phyloP scores from a whole-genome alignment of 1,139 yeast genomes.

The Suhomyces yuchorum region DNA sequence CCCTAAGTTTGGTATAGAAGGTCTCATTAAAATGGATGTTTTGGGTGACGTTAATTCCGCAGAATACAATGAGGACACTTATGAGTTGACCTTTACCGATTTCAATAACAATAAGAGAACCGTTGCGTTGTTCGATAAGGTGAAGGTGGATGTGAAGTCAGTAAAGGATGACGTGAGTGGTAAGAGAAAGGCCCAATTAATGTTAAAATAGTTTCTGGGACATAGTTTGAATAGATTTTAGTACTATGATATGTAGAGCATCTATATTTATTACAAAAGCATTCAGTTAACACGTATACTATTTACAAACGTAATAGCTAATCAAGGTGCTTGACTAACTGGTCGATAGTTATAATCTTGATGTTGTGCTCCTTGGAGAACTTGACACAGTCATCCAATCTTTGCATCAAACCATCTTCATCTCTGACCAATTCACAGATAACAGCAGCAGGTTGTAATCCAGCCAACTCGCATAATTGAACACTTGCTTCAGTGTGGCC shows the following conservation, averaged over 20 bases:
- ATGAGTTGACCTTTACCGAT: constrained; percentile 60
- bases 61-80: constrained; percentile 75
- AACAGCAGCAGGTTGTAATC: constrained; percentile 83
- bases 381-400: constrained; percentile 79
- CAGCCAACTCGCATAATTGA: constrained; percentile 77
- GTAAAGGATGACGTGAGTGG: constrained; percentile 86
- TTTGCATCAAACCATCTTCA: constrained; percentile 94
- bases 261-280: not conserved
- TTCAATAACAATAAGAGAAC: constrained; percentile 45
- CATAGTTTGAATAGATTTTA: not conserved
- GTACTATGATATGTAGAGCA: not conserved
- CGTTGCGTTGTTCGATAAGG: constrained; percentile 82
- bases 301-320: not conserved
- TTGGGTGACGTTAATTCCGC: constrained; percentile 69
- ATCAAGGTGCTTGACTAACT: constrained; percentile 48
- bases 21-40: constrained; percentile 79
- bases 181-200: constrained; percentile 86
- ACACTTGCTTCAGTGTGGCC: constrained; percentile 99
- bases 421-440: constrained; percentile 94
- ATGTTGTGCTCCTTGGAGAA: constrained; percentile 66
- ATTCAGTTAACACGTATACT: not conserved
- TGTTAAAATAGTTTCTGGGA: constrained; percentile 41
- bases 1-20: constrained; percentile 97
- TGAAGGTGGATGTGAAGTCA: constrained; percentile 78
- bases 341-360: constrained; percentile 81